phyloP scores from a whole-genome alignment of 306 rosid species.

The Castanopsis chinensis region DNA sequence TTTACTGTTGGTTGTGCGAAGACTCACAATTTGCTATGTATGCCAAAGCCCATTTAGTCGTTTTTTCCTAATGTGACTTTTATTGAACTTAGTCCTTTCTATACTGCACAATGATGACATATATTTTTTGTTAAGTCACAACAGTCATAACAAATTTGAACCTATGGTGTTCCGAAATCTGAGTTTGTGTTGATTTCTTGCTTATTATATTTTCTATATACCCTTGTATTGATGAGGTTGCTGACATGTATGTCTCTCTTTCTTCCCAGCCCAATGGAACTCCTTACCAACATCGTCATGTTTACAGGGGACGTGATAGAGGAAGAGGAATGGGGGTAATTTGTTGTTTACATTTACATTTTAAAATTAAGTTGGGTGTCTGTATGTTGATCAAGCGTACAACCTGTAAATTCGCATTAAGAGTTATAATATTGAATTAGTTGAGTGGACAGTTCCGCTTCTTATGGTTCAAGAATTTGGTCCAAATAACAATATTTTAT shows the following conservation, averaged over 20 bases:
- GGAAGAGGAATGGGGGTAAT: constrained; percentile 80
- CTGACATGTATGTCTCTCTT: constrained; percentile 25
- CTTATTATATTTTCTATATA: not conserved
- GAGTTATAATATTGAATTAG: not conserved
- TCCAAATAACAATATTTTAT: not conserved
- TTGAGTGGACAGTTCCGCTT: not conserved
- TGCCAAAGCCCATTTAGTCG: not conserved
- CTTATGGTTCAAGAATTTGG: not conserved
- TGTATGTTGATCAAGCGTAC: not conserved
- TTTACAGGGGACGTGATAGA: constrained; percentile 72
- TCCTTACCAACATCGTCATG: constrained; percentile 48
- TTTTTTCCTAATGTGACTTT: constrained; percentile 6
- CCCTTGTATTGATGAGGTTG: not conserved
- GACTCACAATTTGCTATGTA: not conserved
- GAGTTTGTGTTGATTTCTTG: not conserved
- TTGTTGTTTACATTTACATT: constrained; percentile 2
- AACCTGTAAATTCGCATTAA: not conserved
- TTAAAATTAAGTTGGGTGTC: constrained; percentile 6
- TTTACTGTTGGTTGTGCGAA: not conserved
- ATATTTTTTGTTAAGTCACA: too few relatives aligned
- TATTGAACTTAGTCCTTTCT: not conserved
- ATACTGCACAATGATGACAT: not conserved
- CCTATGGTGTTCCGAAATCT: not conserved
- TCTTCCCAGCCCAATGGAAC: constrained; percentile 57
- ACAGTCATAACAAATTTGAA: too few relatives aligned